Evolutionary conservation across 179 eudicot genomes (phyloP).

Genomic region (Amaranthus tricolor): DNA sequence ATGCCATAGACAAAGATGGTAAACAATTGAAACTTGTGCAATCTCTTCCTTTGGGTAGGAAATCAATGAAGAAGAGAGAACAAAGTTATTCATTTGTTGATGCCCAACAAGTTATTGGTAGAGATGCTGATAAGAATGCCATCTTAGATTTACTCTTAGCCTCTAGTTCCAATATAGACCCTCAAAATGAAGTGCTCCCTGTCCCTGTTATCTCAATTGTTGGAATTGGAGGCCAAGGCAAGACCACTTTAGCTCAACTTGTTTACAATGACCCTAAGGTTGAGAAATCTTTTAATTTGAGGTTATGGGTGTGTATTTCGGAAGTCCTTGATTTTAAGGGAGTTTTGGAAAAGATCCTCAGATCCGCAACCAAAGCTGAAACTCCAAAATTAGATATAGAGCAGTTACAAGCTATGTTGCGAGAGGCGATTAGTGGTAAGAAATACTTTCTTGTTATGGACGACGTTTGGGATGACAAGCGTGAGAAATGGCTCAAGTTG

Average conservation of each 20-base stretch:
- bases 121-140: too few relatives aligned
- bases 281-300: too few relatives aligned
- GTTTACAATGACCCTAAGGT: too few relatives aligned
- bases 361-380: neutral
- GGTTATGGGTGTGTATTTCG: too few relatives aligned
- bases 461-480: slow-evolving; percentile 29
- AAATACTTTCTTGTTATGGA: slow-evolving; percentile 30
- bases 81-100: slow-evolving; percentile 18
- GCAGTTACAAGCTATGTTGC: slow-evolving; percentile 15
- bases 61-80: neutral
- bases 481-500: slow-evolving; percentile 17
- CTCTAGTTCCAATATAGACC: neutral
- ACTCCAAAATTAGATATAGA: neutral
- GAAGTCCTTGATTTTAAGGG: slow-evolving; percentile 12
- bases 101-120: neutral
- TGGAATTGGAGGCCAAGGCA: too few relatives aligned
- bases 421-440: slow-evolving; percentile 12
- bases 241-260: too few relatives aligned
- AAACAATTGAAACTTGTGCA: neutral
- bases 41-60: neutral
- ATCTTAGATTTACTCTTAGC: neutral
- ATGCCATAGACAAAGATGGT: neutral
- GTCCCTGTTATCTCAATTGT: too few relatives aligned
- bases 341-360: too few relatives aligned
- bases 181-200: neutral